Evolutionary conservation across 805 yeast species (phyloP), one percentile per base, ranked within the genome.

Genomic region (Candida xiaguanensis): DNA sequence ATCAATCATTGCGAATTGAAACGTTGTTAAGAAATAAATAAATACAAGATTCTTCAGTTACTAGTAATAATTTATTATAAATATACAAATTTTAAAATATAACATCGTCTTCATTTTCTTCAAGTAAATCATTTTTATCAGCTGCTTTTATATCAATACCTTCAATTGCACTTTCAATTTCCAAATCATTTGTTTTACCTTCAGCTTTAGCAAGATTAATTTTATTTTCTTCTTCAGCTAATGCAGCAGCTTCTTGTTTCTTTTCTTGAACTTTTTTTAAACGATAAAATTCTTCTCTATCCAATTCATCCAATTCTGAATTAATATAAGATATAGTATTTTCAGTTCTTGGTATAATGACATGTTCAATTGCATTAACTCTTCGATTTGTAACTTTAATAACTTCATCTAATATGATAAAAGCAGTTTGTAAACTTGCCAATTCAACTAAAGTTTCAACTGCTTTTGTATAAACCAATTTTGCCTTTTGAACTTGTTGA

Each of bases 331-430:
- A 63, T 55, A 91, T 91, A 20, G 99, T 91, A 66, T 91, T 91
- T 63, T 93, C 97, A 2, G 98, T 93, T 66, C 98, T 79, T 51
- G 99, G 99, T 45, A 91, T 91, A 54, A 91, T 90, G 33, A 91
- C 98, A 58, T 91, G 98, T 70, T 91, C 99, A 64, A 91, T 91
- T 46, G 99, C 98, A 61, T 91, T 91, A 56, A 91, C 99, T 75
- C 99, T 86, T 71, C 99, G 80, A 66, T 91, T 91, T 39, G 99
- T 91, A 44, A 93, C 96, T 64, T 93, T 93, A 63, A 91, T 93
- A 43, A 91, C 99, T 63, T 91, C 99, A 66, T 93, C 99, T 55
- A 91, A 76, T 50, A 91, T 91, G 40, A 93, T 88, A 60, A 91
- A 91, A 2, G 98, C 98, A 5, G 98, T 91, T 62, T 91, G 99